These are phyloP conservation scores for Cenococcum geophilum DNA, from an alignment of 495 filamentous ascomycete genomes.

Conservation along the genomic window DNA sequence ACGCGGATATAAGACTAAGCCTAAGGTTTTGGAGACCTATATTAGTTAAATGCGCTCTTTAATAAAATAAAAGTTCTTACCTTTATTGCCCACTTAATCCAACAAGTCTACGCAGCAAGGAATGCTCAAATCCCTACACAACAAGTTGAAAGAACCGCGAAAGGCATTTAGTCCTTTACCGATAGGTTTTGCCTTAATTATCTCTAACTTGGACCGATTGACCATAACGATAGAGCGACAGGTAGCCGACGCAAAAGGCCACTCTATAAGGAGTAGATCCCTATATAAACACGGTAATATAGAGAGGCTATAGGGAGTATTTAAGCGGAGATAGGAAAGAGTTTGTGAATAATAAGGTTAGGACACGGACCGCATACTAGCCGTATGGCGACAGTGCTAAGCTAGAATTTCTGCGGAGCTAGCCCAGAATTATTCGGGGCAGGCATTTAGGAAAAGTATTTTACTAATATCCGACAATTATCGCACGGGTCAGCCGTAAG, in stretches of 20 bases:
- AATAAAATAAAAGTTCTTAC: conserved; percentile 1
- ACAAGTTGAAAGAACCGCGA: conserved; percentile 7
- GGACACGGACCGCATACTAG: no score
- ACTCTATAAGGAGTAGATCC: no score
- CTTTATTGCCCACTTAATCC: conserved; percentile 15
- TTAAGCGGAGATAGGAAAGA: no score
- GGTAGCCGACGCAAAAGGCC: conserved; percentile 3
- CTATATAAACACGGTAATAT: no score
- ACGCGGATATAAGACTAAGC: conserved; percentile 13
- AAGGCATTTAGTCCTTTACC: conserved; percentile 11
- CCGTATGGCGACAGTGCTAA: no score
- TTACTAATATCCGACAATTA: no score
- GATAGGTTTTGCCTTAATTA: conserved; percentile 25
- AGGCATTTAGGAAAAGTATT: no score
- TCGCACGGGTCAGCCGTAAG: no score
- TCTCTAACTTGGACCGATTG: conserved; percentile 14
- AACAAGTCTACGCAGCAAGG: background rate
- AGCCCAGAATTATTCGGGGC: no score
- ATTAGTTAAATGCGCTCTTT: conserved; percentile 8
- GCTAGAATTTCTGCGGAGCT: no score
- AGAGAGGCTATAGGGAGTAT: no score
- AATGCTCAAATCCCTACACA: conserved; percentile 6
- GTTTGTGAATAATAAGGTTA: no score
- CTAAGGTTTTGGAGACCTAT: conserved; percentile 11
- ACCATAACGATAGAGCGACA: conserved; percentile 18